These are phyloP conservation scores for Candida silvicultrix DNA, from an alignment of 805 yeast genomes.

Conservation along the genomic window DNA sequence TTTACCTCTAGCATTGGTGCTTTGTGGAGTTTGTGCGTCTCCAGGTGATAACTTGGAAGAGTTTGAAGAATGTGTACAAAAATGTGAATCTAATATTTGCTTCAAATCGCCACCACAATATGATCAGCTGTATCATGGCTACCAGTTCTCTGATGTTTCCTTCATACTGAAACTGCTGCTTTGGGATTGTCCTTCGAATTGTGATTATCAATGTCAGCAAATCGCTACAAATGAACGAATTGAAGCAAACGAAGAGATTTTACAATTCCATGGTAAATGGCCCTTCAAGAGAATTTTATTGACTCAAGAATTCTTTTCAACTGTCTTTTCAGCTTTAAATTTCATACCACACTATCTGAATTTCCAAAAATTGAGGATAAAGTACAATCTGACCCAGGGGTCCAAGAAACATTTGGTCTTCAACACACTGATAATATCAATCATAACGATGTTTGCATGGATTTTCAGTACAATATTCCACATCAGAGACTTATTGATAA, in stretches of 20 bases:
- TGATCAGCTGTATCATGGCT: not conserved
- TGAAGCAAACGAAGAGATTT: conserved; percentile 41
- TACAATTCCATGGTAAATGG: conserved; percentile 98
- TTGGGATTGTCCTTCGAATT: conserved; percentile 76
- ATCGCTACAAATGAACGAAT: conserved; percentile 54
- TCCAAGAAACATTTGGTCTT: conserved; percentile 14
- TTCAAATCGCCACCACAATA: not conserved
- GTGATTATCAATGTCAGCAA: conserved; percentile 93
- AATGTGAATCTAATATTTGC: conserved; percentile 5
- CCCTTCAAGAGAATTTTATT: conserved; percentile 79
- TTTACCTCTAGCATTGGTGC: not conserved
- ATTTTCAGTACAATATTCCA: conserved; percentile 80
- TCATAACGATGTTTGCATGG: conserved; percentile 85
- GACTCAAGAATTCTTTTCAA: conserved; percentile 78
- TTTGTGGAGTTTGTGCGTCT: not conserved
- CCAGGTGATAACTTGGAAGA: conserved; percentile 10
- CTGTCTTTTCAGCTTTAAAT: conserved; percentile 70
- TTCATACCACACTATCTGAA: conserved; percentile 58
- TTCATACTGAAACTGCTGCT: conserved; percentile 35
- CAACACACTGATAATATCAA: conserved; percentile 42
- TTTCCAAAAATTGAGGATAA: conserved; percentile 24
- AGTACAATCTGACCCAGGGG: conserved; percentile 3
- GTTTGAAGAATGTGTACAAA: conserved; percentile 3
- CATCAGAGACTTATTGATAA: conserved; percentile 67
- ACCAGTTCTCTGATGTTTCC: conserved; percentile 4